A percentile compares a stretch with the other conserved stretches of the same genome.
These are phyloP conservation scores for Morella rubra DNA, from an alignment of 306 rosid species.

Conservation along the genomic window DNA sequence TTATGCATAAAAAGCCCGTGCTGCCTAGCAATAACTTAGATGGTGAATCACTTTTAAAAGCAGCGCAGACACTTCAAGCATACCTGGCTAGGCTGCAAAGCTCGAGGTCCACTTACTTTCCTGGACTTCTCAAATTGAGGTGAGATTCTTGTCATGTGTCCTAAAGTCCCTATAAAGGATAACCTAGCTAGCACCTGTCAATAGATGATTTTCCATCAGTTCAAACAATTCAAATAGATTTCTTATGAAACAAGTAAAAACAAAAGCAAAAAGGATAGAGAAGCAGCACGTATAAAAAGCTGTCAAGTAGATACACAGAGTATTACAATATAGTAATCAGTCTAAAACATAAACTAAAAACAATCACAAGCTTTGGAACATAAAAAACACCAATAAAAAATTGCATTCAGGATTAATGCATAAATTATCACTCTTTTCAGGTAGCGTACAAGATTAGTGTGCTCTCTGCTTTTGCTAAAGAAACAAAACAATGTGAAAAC, in stretches of 20 bases:
- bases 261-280: no score
- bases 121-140: slow-evolving; percentile 98
- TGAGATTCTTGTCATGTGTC: slow-evolving; percentile 84
- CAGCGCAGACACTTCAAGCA: slow-evolving; percentile 21
- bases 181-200: slow-evolving; percentile 73
- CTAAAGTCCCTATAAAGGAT: slow-evolving; percentile 71
- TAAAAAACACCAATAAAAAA: background rate
- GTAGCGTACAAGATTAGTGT: background rate
- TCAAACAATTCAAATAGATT: background rate
- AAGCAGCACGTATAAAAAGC: no score
- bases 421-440: background rate
- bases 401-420: background rate
- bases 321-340: no score
- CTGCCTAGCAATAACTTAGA: background rate
- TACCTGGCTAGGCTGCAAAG: slow-evolving; percentile 98
- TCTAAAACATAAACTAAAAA: background rate
- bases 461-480: background rate
- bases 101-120: slow-evolving; percentile 93
- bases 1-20: slow-evolving; percentile 11
- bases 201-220: slow-evolving; percentile 1
- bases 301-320: no score
- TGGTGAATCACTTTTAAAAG: slow-evolving; percentile 1
- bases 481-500: background rate
- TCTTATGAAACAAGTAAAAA: background rate
- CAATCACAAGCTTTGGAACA: background rate